Evolutionary conservation across 225 moss, liverwort and hornwort species (phyloP).

Genomic region (Bryum argenteum): DNA sequence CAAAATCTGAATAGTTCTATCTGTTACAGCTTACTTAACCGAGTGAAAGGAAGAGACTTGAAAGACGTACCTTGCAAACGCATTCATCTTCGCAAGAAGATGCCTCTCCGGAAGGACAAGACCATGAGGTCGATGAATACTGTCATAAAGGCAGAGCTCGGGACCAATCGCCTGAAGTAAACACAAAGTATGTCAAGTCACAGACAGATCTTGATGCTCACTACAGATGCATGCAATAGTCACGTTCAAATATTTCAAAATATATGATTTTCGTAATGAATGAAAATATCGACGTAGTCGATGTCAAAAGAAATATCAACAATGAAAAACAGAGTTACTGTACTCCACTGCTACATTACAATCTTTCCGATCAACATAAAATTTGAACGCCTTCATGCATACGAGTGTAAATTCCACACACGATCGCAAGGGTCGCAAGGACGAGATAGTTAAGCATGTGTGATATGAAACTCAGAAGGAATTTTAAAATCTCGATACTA

Average conservation of each 20-base stretch:
- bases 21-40: background rate
- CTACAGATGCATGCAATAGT: background rate
- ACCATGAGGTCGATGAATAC: constrained; percentile 61
- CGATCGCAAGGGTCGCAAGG: background rate
- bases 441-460: no score
- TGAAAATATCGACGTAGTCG: background rate
- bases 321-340: background rate
- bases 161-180: constrained; percentile 80
- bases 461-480: background rate
- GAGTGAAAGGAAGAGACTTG: background rate
- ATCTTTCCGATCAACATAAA: background rate
- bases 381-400: background rate
- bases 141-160: constrained; percentile 87
- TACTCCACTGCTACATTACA: background rate
- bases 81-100: constrained; percentile 81
- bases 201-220: background rate
- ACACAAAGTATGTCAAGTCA: constrained; percentile 20
- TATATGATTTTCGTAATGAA: background rate
- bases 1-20: constrained; percentile 12
- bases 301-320: background rate
- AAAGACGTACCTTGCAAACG: constrained; percentile 68
- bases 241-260: background rate
- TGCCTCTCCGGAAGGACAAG: constrained; percentile 72
- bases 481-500: background rate
- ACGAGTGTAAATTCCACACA: background rate